A percentile compares a stretch with the other conserved stretches of the same genome.
Evolutionary conservation across 495 filamentous ascomycete species (phyloP).

Genomic region (Alectoria sarmentosa): DNA sequence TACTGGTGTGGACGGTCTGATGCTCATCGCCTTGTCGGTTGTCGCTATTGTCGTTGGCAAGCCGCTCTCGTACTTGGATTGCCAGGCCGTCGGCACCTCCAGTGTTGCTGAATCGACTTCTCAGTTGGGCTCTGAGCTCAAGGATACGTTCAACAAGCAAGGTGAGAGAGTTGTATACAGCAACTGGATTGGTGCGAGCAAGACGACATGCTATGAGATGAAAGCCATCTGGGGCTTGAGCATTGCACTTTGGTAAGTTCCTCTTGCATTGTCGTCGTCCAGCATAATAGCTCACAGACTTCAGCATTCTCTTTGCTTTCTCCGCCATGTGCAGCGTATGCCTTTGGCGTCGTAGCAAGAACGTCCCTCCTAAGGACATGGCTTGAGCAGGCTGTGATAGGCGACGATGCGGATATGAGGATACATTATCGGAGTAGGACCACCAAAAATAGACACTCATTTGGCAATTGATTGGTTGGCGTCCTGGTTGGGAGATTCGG

Average conservation of each 20-base stretch:
- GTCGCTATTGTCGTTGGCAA: slow-evolving; percentile 68
- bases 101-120: slow-evolving; percentile 37
- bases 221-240: slow-evolving; percentile 85
- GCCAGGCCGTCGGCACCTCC: slow-evolving; percentile 46
- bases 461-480: slow-evolving; percentile 10
- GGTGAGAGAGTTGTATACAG: slow-evolving; percentile 45
- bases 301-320: slow-evolving; percentile 64
- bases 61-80: slow-evolving; percentile 72
- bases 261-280: not conserved
- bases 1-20: slow-evolving; percentile 53
- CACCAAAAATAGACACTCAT: not conserved
- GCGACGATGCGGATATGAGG: not conserved
- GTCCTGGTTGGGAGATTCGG: slow-evolving; percentile 1
- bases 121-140: slow-evolving; percentile 40
- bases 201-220: slow-evolving; percentile 71
- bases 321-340: slow-evolving; percentile 49
- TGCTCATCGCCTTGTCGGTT: slow-evolving; percentile 65
- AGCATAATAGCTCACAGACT: slow-evolving; percentile 4
- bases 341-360: slow-evolving; percentile 51
- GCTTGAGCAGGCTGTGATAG: slow-evolving; percentile 14
- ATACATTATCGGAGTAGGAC: not conserved
- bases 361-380: slow-evolving; percentile 32
- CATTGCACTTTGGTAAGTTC: slow-evolving; percentile 66
- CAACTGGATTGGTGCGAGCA: slow-evolving; percentile 57
- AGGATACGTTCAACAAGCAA: slow-evolving; percentile 34